These are phyloP conservation scores for Gremmenia infestans DNA, from an alignment of 2,329 filamentous ascomycete species.

Conservation along the genomic window DNA sequence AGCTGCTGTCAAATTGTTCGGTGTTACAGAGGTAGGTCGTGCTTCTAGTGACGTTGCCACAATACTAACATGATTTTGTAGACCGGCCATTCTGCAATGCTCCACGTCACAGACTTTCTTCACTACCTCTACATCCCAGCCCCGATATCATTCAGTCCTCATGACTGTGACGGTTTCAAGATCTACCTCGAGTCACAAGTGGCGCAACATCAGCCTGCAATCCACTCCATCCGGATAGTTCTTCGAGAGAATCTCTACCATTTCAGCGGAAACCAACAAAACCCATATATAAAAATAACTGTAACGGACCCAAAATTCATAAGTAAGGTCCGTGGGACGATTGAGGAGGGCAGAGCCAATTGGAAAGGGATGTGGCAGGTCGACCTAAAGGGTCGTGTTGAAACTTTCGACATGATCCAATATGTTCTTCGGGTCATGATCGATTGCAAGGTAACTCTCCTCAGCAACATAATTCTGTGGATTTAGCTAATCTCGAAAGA, in stretches of 20 bases:
- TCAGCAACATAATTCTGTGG: not conserved
- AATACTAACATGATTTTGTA: constrained; percentile 30
- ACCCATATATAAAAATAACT: constrained; percentile 88
- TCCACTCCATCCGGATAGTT: constrained; percentile 75
- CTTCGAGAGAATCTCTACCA: constrained; percentile 89
- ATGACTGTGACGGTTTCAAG: constrained; percentile 75
- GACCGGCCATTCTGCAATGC: constrained; percentile 80
- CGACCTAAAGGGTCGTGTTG: constrained; percentile 61
- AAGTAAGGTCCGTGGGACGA: constrained; percentile 64
- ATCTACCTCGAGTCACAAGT: constrained; percentile 75
- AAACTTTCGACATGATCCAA: constrained; percentile 94
- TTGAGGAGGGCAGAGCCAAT: constrained; percentile 74
- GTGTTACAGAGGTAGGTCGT: constrained; percentile 69
- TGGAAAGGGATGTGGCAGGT: constrained; percentile 87
- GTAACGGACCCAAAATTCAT: constrained; percentile 87
- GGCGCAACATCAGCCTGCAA: constrained; percentile 65
- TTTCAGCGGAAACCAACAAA: constrained; percentile 89
- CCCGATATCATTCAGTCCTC: constrained; percentile 71
- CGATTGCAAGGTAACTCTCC: constrained; percentile 66
- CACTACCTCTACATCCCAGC: constrained; percentile 95
- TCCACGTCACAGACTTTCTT: constrained; percentile 93
- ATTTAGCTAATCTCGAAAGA: constrained; percentile 39
- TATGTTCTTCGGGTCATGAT: constrained; percentile 98
- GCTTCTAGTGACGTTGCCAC: not conserved
- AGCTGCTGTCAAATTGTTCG: constrained; percentile 84